Evolutionary conservation across 495 filamentous ascomycete genomes (phyloP).

Genomic region (Hyaloscypha bicolor): DNA sequence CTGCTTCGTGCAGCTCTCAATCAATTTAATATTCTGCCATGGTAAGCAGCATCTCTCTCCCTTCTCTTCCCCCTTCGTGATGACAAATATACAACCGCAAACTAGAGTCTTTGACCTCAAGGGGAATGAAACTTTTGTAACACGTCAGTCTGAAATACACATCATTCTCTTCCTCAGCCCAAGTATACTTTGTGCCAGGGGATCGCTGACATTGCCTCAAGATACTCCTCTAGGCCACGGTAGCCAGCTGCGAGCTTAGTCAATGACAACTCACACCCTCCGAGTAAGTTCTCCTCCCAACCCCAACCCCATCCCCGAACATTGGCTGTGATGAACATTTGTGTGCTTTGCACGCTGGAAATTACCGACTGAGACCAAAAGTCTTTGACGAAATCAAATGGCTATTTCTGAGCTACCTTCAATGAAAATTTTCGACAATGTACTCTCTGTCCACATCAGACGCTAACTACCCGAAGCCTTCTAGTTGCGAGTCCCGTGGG

Average conservation of each 20-base stretch:
- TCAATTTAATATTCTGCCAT: not conserved
- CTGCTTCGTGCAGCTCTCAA: constrained; percentile 20
- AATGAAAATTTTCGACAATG: constrained; percentile 11
- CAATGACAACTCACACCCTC: not conserved
- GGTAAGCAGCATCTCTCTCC: constrained; percentile 25
- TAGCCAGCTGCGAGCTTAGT: not conserved
- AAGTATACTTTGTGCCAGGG: not conserved
- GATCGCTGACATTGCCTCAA: not conserved
- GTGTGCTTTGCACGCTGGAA: constrained; percentile 93
- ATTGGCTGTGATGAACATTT: constrained; percentile 71
- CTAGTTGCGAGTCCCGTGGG: not conserved
- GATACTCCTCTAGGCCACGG: constrained; percentile 13
- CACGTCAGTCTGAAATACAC: constrained; percentile 95
- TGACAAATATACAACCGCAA: constrained; percentile 81
- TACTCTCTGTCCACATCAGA: not conserved
- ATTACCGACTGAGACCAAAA: constrained; percentile 94
- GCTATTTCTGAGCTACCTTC: constrained; percentile 79
- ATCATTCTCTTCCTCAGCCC: not conserved
- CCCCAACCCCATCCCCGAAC: not conserved
- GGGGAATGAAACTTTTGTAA: constrained; percentile 94
- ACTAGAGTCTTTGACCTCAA: constrained; percentile 99
- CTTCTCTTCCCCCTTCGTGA: constrained; percentile 40
- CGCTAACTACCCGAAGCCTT: constrained; percentile 15
- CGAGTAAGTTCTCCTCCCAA: constrained; percentile 20
- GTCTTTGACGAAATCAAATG: constrained; percentile 83